Base-by-base conservation (phyloP, 805 yeast genomes). In the Wickerhamiella brachini region DNA sequence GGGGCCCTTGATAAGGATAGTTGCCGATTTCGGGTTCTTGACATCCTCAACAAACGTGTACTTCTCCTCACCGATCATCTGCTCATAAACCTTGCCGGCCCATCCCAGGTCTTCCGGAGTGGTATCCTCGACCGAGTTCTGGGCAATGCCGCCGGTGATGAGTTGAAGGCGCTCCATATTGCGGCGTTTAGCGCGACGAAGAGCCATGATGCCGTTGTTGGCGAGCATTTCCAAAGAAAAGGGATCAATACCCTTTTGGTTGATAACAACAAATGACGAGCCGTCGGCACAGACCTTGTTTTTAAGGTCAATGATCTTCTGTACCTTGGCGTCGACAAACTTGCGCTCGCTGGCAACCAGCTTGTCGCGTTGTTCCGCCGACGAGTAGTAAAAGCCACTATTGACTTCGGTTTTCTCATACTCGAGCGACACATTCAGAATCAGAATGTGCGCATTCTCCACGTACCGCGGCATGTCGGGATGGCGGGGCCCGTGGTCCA, bases 221-320 rank as follows among this genome's bases (percentile, higher is more conserved):
- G 97, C 97, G 57, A 93, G 75, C 5, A 90, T 82, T 65, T 93
- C 98, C 56, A 93, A 72, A 7, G 97, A 88, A 93, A 93, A 84
- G 57, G 98, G 98, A 66, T 93, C 98, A 58, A 93, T 93, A 62
- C 98, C 98, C 74, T 93, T 93, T 70, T 93, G 98, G 71, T 93
- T 93, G 67, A 93, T 85, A 52, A 93, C 85, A 52, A 93, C 97
- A 68, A 93, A 93, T 1, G 90, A 86, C 61, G 81, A 74, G 57
- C 79, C 72, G 56, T 80, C 71, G 20, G 83, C 87, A 67, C 96
- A 88, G 49, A 93, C 96, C 65, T 82, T 81, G 65, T 93, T 87
- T 70, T 93, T 93, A 68, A 93, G 78, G 57, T 87, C 97, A 50
- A 93, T 81, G 61, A 93, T 93, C 68, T 89, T 87, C 62, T 78